Evolutionary conservation across 2,329 filamentous ascomycete genomes (phyloP).

Genomic region (Dendryphion nanum): DNA sequence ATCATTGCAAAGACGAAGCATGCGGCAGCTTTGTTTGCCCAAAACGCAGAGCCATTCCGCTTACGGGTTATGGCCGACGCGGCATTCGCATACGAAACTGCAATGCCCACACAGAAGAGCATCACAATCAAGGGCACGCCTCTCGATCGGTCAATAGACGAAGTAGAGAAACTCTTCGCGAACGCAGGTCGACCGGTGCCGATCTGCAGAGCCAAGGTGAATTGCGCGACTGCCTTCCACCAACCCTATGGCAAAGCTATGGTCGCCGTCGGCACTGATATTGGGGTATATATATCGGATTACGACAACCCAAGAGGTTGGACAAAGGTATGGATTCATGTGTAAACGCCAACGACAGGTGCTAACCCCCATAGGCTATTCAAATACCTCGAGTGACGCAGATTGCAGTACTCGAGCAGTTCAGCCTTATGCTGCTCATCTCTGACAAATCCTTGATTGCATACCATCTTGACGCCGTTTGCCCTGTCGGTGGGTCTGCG

Average conservation of each 20-base stretch:
- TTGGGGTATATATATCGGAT: constrained; percentile 87
- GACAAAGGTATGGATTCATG: constrained; percentile 66
- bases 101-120: constrained; percentile 52
- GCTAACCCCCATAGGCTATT: constrained; percentile 62
- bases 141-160: constrained; percentile 83
- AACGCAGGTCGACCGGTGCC: constrained; percentile 67
- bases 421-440: constrained; percentile 87
- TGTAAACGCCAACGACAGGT: neutral
- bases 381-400: constrained; percentile 78
- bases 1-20: constrained; percentile 93
- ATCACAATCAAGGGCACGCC: constrained; percentile 88
- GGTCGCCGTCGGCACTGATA: constrained; percentile 93
- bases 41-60: constrained; percentile 94
- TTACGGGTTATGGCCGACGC: constrained; percentile 89
- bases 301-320: constrained; percentile 87
- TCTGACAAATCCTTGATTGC: constrained; percentile 89
- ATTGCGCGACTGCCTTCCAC: constrained; percentile 89
- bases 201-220: constrained; percentile 81
- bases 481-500: constrained; percentile 53
- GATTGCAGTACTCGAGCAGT: constrained; percentile 92
- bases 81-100: constrained; percentile 79
- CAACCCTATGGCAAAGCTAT: constrained; percentile 78
- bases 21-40: constrained; percentile 80
- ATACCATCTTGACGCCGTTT: constrained; percentile 87
- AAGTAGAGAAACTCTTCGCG: constrained; percentile 74